Evolutionary conservation across 768 basidiomycete species (phyloP).

Genomic region (Kwoniella shandongensis): DNA sequence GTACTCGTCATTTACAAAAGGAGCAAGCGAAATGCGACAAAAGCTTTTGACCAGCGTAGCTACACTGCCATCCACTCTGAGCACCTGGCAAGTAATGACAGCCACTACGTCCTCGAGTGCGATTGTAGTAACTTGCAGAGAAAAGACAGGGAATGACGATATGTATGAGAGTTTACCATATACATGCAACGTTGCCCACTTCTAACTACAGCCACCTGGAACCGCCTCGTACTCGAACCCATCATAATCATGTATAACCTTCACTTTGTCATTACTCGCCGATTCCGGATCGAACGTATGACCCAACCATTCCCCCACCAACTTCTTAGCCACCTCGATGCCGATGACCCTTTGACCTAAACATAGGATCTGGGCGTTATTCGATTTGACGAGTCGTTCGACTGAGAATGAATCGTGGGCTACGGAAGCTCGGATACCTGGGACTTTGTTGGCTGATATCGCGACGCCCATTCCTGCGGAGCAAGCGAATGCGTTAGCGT

Average conservation of each 20-base stretch:
- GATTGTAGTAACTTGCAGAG: too few species aligned
- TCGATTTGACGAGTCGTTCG: slow-evolving; percentile 50
- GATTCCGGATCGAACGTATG: slow-evolving; percentile 45
- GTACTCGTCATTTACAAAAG: too few species aligned
- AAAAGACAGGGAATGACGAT: too few species aligned
- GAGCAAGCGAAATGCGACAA: too few species aligned
- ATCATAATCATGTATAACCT: slow-evolving; percentile 48
- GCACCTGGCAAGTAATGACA: too few species aligned
- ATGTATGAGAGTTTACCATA: too few species aligned
- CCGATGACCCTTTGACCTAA: slow-evolving; percentile 52
- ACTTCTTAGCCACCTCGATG: slow-evolving; percentile 40
- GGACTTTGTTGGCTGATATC: slow-evolving; percentile 50
- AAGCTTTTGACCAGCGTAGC: too few species aligned
- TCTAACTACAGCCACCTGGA: slow-evolving; percentile 13
- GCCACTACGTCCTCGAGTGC: too few species aligned
- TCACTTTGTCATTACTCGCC: slow-evolving; percentile 47
- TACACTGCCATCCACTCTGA: too few species aligned
- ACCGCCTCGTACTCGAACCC: slow-evolving; percentile 20
- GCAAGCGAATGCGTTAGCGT: not conserved
- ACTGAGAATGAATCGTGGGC: slow-evolving; percentile 52
- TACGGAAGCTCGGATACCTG: slow-evolving; percentile 43
- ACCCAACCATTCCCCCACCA: slow-evolving; percentile 49
- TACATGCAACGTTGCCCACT: too few species aligned
- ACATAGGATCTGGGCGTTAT: slow-evolving; percentile 51
- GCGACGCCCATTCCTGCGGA: slow-evolving; percentile 46